phyloP scores from a whole-genome alignment of 768 basidiomycete genomes.

The Phylloporus scabripes region DNA sequence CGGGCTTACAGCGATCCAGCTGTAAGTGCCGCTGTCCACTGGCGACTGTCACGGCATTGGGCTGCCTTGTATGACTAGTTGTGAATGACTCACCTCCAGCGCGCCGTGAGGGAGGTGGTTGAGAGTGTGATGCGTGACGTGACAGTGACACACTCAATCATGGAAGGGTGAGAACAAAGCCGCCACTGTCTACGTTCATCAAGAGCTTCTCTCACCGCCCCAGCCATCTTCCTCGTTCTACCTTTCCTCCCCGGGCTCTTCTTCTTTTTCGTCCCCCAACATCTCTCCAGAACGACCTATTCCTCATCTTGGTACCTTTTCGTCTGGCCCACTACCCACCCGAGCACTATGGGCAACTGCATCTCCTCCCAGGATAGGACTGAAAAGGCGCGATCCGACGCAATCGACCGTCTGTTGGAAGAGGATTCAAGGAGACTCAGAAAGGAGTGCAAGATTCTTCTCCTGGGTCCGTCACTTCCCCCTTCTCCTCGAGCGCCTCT shows the following conservation, averaged over 20 bases:
- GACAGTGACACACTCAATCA: constrained; percentile 15
- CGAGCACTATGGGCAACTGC: constrained; percentile 60
- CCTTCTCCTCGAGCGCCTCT: constrained; percentile 7
- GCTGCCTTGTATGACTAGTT: background rate
- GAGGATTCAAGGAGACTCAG: constrained; percentile 79
- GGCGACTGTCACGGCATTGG: too few species aligned
- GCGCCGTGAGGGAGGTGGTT: too few species aligned
- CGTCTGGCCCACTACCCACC: background rate
- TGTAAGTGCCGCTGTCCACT: background rate
- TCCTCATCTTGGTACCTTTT: background rate
- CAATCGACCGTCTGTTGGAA: constrained; percentile 79
- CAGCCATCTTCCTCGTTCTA: background rate
- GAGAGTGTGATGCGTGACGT: constrained; percentile 16
- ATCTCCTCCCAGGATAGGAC: constrained; percentile 51
- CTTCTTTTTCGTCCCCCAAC: background rate
- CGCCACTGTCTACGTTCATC: constrained; percentile 7
- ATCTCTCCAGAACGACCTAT: background rate
- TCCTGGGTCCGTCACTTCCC: constrained; percentile 63
- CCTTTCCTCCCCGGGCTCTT: too few species aligned
- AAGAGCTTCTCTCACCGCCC: constrained; percentile 7
- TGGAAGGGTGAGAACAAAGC: constrained; percentile 23
- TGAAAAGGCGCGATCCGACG: constrained; percentile 59
- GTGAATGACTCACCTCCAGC: too few species aligned
- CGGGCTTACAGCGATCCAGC: background rate
- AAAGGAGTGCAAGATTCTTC: constrained; percentile 87